A percentile compares a stretch with the other conserved stretches of the same genome.
These are phyloP conservation scores for Iodosphaeria phyllophila DNA, from an alignment of 2,329 filamentous ascomycete genomes.

Conservation along the genomic window DNA sequence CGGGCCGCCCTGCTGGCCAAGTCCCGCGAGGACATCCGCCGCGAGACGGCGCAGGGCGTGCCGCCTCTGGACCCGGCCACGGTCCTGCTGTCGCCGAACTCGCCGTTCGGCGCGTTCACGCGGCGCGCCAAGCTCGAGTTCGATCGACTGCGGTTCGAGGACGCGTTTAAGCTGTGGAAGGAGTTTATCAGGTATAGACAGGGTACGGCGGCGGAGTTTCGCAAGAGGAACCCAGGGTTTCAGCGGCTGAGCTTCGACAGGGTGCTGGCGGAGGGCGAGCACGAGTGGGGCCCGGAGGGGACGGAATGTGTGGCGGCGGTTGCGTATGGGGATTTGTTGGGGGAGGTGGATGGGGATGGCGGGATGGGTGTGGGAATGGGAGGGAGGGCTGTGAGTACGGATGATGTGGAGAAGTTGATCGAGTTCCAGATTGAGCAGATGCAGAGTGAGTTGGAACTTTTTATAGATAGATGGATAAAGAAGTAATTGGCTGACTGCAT, in stretches of 20 bases:
- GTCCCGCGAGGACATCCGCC: conserved; percentile 39
- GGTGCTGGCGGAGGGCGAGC: conserved; percentile 29
- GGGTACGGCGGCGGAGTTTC: conserved; percentile 48
- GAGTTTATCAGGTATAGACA: conserved; percentile 66
- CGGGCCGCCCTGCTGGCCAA: conserved; percentile 39
- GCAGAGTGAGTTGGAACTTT: conserved; percentile 39
- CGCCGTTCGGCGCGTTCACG: conserved; percentile 67
- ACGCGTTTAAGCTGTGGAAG: conserved; percentile 63
- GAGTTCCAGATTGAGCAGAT: conserved; percentile 81
- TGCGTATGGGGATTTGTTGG: conserved; percentile 32
- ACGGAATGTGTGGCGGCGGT: conserved; percentile 26
- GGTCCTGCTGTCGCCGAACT: conserved; percentile 50
- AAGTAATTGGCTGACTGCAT: conserved; percentile 5
- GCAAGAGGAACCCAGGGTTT: conserved; percentile 41
- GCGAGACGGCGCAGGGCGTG: conserved; percentile 32
- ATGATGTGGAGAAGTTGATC: conserved; percentile 64
- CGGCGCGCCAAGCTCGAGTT: conserved; percentile 65
- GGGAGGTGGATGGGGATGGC: conserved; percentile 56
- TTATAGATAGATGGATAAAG: no score
- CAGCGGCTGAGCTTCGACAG: conserved; percentile 37
- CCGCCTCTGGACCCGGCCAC: conserved; percentile 26
- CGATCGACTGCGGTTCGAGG: conserved; percentile 59
- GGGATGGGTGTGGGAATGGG: no score
- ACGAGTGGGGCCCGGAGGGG: conserved; percentile 30
- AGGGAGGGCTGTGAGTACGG: conserved; percentile 48